Evolutionary conservation across 106 monocot species (phyloP).

Genomic region (Triglochin maritima): DNA sequence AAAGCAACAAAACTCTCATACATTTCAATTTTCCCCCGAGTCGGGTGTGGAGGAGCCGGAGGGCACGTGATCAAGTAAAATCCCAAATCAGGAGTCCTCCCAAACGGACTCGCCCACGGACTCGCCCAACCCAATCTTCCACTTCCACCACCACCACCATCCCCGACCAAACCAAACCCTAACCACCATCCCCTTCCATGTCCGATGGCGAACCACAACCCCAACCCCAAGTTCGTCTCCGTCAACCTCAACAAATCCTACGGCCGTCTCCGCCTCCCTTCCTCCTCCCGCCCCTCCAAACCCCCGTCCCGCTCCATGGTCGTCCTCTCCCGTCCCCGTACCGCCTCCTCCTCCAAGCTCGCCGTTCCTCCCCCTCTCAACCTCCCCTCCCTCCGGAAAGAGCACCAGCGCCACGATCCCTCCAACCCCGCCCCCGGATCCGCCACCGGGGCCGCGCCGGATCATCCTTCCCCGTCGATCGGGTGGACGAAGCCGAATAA

Average conservation of each 20-base stretch:
- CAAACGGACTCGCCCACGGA: too few relatives aligned
- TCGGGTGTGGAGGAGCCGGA: too few relatives aligned
- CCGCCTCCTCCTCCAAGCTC: constrained; percentile 26
- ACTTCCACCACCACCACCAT: too few relatives aligned
- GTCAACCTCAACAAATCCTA: constrained; percentile 91
- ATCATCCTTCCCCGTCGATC: constrained; percentile 28
- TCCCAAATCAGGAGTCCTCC: too few relatives aligned
- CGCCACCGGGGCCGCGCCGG: constrained; percentile 29
- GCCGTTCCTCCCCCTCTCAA: constrained; percentile 88
- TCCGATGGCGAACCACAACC: constrained; percentile 49
- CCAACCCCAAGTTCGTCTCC: constrained; percentile 61
- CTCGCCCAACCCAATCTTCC: too few relatives aligned
- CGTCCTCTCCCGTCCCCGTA: constrained; percentile 8
- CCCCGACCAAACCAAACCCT: too few relatives aligned
- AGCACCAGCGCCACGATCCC: constrained; percentile 66
- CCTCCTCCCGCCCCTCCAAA: neutral
- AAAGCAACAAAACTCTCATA: too few relatives aligned
- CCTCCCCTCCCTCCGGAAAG: constrained; percentile 80
- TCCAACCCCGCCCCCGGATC: constrained; percentile 11
- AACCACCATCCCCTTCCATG: too few relatives aligned
- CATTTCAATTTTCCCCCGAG: too few relatives aligned
- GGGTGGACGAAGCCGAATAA: constrained; percentile 67
- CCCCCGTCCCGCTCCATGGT: neutral
- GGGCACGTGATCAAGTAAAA: too few relatives aligned
- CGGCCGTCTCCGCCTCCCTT: constrained; percentile 21